Percentiles rank a stretch among this genome's conserved stretches.
Conservation (phyloP, 257 asterid genomes). For the Salvia hispanica region DNA sequence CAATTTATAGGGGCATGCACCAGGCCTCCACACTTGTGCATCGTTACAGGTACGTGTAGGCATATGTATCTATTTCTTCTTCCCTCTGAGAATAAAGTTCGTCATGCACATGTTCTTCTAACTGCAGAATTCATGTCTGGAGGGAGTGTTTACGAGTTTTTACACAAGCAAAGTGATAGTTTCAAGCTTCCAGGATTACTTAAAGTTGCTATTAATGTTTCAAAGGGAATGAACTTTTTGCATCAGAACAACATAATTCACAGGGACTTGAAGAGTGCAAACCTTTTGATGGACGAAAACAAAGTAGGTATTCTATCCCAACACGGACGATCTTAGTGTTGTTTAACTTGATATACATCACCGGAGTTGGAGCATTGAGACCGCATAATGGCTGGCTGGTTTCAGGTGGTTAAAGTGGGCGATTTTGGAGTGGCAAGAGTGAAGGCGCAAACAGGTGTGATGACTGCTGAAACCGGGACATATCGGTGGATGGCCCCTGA, state of each 20-base stretch:
- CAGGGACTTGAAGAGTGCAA: slow-evolving; percentile 89
- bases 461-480: slow-evolving; percentile 99
- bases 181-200: slow-evolving; percentile 75
- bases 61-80: background rate
- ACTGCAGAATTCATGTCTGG: slow-evolving; percentile 81
- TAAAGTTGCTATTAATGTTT: slow-evolving; percentile 79
- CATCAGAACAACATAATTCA: slow-evolving; percentile 90
- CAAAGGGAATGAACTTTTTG: slow-evolving; percentile 89
- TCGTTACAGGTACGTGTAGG: slow-evolving; percentile 72
- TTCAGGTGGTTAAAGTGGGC: slow-evolving; percentile 93
- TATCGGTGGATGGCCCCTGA: slow-evolving; percentile 99
- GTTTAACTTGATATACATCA: background rate
- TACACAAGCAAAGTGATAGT: slow-evolving; percentile 79
- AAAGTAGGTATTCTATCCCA: slow-evolving; percentile 50
- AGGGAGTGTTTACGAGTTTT: slow-evolving; percentile 83
- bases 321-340: background rate
- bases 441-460: slow-evolving; percentile 90
- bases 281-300: slow-evolving; percentile 85
- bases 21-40: slow-evolving; percentile 85
- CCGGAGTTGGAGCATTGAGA: background rate
- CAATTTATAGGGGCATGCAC: slow-evolving; percentile 99
- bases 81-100: slow-evolving; percentile 8
- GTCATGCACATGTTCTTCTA: slow-evolving; percentile 25
- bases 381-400: background rate
- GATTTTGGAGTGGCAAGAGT: slow-evolving; percentile 99